Conservation (phyloP, 768 basidiomycete genomes). For the Xerocomellus chrysenteron region DNA sequence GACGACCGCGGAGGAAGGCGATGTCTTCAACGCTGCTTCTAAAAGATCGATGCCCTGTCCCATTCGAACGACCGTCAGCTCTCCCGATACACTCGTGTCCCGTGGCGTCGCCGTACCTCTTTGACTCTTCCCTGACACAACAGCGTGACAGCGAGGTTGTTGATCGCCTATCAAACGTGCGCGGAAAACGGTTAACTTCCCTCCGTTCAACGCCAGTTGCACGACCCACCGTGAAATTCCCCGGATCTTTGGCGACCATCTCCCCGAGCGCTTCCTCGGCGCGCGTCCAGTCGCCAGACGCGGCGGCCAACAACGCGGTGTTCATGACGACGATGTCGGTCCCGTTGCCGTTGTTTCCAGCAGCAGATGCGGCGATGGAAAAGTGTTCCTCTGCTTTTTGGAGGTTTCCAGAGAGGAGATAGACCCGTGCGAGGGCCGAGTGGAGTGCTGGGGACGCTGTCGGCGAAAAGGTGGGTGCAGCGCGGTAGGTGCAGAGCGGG, state of each 20-base stretch:
- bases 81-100: too few species aligned
- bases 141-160: constrained; percentile 72
- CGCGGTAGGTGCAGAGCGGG: constrained; percentile 54
- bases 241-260: constrained; percentile 52
- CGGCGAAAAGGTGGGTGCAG: constrained; percentile 10
- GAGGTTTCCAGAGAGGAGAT: constrained; percentile 72
- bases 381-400: constrained; percentile 60
- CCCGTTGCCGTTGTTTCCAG: constrained; percentile 42
- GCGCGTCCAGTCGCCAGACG: constrained; percentile 66
- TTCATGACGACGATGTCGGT: constrained; percentile 58
- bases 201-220: too few species aligned
- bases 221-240: constrained; percentile 52
- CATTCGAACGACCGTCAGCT: neutral
- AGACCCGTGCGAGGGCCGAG: constrained; percentile 69
- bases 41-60: constrained; percentile 68
- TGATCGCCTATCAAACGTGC: constrained; percentile 52
- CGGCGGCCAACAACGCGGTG: constrained; percentile 60
- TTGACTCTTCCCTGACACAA: constrained; percentile 69
- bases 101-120: constrained; percentile 46
- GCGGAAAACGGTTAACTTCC: neutral
- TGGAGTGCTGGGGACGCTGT: constrained; percentile 53
- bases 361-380: constrained; percentile 38
- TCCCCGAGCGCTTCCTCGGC: constrained; percentile 46
- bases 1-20: constrained; percentile 69
- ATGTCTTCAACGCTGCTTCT: constrained; percentile 57